These are phyloP conservation scores for Lotus japonicus DNA, from an alignment of 306 rosid genomes.

Conservation along the genomic window DNA sequence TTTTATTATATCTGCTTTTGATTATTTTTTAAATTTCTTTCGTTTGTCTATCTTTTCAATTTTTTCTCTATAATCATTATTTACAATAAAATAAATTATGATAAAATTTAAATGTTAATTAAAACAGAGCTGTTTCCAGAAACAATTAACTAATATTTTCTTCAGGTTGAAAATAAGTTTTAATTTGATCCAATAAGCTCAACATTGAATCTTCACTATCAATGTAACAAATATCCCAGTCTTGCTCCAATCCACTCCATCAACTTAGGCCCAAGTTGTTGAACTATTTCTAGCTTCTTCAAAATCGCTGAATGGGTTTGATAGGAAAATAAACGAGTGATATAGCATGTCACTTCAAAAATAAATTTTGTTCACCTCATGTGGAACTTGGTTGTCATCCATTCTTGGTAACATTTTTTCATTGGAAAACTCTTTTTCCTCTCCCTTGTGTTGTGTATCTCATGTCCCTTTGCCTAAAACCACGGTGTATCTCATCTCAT, in stretches of 20 bases:
- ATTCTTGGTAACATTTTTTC: too few relatives aligned
- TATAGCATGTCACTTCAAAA: too few relatives aligned
- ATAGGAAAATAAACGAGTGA: too few relatives aligned
- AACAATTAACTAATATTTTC: background rate
- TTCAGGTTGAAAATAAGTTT: slow-evolving; percentile 9
- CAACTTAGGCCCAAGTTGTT: too few relatives aligned
- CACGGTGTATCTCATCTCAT: slow-evolving; percentile 11
- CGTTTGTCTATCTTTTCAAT: background rate
- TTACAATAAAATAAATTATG: background rate
- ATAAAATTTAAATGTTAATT: background rate
- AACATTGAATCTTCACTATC: slow-evolving; percentile 15
- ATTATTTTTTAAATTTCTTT: background rate
- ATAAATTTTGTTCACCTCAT: too few relatives aligned
- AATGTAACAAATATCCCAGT: background rate
- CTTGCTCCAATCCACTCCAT: too few relatives aligned
- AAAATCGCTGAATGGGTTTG: too few relatives aligned
- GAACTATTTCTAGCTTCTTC: too few relatives aligned
- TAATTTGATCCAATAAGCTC: background rate
- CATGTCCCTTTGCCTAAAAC: slow-evolving; percentile 6
- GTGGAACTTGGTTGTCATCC: too few relatives aligned
- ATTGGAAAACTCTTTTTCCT: too few relatives aligned
- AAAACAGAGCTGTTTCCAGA: background rate
- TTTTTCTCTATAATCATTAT: too few relatives aligned
- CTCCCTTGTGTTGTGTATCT: too few relatives aligned
- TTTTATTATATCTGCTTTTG: background rate